These are phyloP conservation scores for Ascodesmis nigricans DNA, from an alignment of 495 filamentous ascomycete species.

Conservation along the genomic window DNA sequence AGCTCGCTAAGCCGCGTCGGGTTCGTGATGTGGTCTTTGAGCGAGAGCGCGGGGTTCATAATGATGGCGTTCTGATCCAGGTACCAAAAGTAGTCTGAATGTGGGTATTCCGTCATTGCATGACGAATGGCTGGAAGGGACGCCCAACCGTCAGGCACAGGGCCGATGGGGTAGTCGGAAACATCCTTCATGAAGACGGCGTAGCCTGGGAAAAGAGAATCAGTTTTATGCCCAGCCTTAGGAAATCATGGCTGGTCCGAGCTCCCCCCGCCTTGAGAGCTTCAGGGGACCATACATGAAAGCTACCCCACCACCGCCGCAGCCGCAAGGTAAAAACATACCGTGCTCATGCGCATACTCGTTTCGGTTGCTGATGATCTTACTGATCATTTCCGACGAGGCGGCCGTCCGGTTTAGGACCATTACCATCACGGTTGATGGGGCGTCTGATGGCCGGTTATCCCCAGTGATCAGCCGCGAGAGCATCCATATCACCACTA, in stretches of 20 bases:
- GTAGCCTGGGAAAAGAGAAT: conserved; percentile 46
- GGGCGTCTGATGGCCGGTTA: conserved; percentile 40
- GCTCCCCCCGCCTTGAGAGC: too few species aligned
- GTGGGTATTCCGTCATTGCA: conserved; percentile 56
- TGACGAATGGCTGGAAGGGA: conserved; percentile 71
- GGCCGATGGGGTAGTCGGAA: conserved; percentile 52
- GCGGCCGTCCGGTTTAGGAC: conserved; percentile 43
- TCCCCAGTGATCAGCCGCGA: conserved; percentile 28
- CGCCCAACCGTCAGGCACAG: conserved; percentile 49
- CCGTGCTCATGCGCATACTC: conserved; percentile 78
- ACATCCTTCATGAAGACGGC: conserved; percentile 55
- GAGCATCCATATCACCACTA: conserved; percentile 41
- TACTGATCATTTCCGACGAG: conserved; percentile 39
- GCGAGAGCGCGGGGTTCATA: conserved; percentile 56
- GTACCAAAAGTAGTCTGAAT: conserved; percentile 61
- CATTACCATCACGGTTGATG: conserved; percentile 72
- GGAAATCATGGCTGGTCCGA: too few species aligned
- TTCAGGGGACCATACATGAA: too few species aligned
- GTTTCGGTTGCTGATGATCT: conserved; percentile 58
- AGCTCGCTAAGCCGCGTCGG: conserved; percentile 42
- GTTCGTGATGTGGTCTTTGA: conserved; percentile 50
- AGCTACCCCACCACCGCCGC: too few species aligned
- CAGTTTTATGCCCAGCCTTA: too few species aligned
- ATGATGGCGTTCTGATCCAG: conserved; percentile 66
- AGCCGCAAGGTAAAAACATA: too few species aligned